phyloP scores from a whole-genome alignment of 2,329 filamentous ascomycete genomes.

The Trichoderma atrobrunneum region DNA sequence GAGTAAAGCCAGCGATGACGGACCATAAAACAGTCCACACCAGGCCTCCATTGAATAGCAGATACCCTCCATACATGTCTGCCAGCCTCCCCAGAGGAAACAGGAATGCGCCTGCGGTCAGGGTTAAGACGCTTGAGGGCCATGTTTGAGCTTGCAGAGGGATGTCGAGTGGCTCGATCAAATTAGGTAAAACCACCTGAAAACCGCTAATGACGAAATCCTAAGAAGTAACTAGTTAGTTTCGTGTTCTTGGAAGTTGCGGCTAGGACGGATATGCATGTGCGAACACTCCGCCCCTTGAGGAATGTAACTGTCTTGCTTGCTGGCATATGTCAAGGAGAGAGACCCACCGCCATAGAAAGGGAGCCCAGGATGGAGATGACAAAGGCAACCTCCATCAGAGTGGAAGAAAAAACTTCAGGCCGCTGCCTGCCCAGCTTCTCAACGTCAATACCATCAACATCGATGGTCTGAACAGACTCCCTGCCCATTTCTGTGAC shows the following conservation, averaged over 20 bases:
- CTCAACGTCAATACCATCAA: conserved; percentile 45
- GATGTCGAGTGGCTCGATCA: conserved; percentile 61
- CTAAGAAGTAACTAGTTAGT: conserved; percentile 30
- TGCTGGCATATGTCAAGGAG: not conserved
- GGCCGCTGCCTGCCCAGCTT: conserved; percentile 59
- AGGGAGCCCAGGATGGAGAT: conserved; percentile 59
- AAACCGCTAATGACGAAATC: conserved; percentile 76
- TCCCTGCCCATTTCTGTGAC: conserved; percentile 23
- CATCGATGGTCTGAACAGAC: conserved; percentile 23
- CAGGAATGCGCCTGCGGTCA: conserved; percentile 53
- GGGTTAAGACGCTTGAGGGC: conserved; percentile 60
- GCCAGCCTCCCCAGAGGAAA: conserved; percentile 58
- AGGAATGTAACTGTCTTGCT: conserved; percentile 17
- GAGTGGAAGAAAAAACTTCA: conserved; percentile 48
- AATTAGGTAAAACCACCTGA: conserved; percentile 63
- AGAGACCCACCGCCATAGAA: conserved; percentile 50
- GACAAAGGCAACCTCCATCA: conserved; percentile 57
- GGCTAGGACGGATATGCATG: not conserved
- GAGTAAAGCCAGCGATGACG: conserved; percentile 62
- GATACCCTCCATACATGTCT: conserved; percentile 59
- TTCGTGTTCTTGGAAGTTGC: not conserved
- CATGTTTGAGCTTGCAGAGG: conserved; percentile 58
- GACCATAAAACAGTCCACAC: conserved; percentile 64
- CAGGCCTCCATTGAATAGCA: conserved; percentile 54
- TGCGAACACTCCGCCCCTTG: not conserved